phyloP scores from a whole-genome alignment of 2,329 filamentous ascomycete genomes.

The Atkinsonella hypoxylon region DNA sequence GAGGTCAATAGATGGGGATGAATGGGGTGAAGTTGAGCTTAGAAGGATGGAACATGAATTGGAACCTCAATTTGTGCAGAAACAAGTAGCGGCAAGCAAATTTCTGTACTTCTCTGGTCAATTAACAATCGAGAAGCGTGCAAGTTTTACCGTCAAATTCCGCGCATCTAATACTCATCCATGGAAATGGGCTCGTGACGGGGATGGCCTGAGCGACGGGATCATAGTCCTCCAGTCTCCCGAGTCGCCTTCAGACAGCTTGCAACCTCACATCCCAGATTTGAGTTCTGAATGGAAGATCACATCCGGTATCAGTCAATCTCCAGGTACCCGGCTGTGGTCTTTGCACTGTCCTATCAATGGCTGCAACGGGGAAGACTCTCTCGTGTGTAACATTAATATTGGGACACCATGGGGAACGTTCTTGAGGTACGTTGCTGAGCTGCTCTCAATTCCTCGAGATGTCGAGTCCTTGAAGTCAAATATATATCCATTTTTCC shows the following conservation, averaged over 20 bases:
- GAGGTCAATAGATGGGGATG: constrained; percentile 47
- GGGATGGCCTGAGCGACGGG: constrained; percentile 52
- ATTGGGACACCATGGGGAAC: constrained; percentile 52
- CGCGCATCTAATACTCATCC: constrained; percentile 35
- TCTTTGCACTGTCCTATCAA: constrained; percentile 46
- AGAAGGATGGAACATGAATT: constrained; percentile 12
- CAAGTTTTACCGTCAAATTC: constrained; percentile 63
- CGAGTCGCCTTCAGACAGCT: constrained; percentile 21
- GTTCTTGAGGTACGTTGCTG: constrained; percentile 35
- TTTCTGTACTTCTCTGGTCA: constrained; percentile 42
- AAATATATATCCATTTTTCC: too few relatives aligned
- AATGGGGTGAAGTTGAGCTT: constrained; percentile 41
- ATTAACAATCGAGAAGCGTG: constrained; percentile 33
- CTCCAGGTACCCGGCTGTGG: constrained; percentile 59
- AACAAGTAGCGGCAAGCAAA: constrained; percentile 11
- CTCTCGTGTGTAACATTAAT: constrained; percentile 41
- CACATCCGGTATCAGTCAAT: constrained; percentile 47
- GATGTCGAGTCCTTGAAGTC: too few relatives aligned
- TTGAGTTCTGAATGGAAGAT: constrained; percentile 45
- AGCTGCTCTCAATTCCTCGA: neutral
- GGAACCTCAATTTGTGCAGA: constrained; percentile 40
- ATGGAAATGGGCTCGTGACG: constrained; percentile 63
- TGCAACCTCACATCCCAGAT: constrained; percentile 44
- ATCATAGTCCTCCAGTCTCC: constrained; percentile 35
- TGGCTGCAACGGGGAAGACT: constrained; percentile 43